A percentile compares a stretch with the other conserved stretches of the same genome.
phyloP scores from a whole-genome alignment of 345 rosid species.

The Linum usitatissimum region DNA sequence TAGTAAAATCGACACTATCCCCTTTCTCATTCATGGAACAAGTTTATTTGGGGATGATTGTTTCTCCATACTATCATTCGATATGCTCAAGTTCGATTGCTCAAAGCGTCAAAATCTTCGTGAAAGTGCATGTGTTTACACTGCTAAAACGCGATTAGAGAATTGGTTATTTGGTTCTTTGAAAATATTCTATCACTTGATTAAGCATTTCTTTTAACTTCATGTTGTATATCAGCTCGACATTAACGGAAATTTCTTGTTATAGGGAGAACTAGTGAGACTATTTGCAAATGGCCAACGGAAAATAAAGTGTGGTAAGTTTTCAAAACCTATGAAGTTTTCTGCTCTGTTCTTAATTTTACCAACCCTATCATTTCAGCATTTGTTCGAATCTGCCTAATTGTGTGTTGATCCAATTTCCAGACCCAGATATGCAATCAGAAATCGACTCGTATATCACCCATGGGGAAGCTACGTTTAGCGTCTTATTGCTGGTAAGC shows the following conservation, averaged over 20 bases:
- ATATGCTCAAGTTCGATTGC: background rate
- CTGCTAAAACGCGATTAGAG: background rate
- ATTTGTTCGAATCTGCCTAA: background rate
- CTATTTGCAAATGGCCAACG: slow-evolving; percentile 81
- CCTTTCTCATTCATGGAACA: background rate
- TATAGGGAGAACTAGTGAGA: slow-evolving; percentile 85
- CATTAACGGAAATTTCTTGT: slow-evolving; percentile 2
- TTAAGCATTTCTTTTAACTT: background rate
- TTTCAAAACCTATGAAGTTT: slow-evolving; percentile 5
- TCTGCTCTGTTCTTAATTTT: background rate
- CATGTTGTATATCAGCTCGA: slow-evolving; percentile 1
- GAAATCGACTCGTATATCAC: slow-evolving; percentile 53
- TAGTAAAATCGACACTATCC: slow-evolving; percentile 3
- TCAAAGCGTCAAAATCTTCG: background rate
- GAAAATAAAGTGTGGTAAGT: slow-evolving; percentile 90
- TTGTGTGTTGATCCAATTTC: slow-evolving; percentile 14
- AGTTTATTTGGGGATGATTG: slow-evolving; percentile 4
- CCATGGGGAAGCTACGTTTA: slow-evolving; percentile 60
- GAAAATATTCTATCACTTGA: background rate
- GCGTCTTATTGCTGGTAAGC: slow-evolving; percentile 58
- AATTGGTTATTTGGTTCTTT: too few species aligned
- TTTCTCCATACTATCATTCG: background rate
- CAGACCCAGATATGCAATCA: slow-evolving; percentile 72
- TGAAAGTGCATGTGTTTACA: background rate
- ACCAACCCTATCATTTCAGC: background rate